Conservation (phyloP, 768 basidiomycete genomes). For the Gymnopilus dilepis region DNA sequence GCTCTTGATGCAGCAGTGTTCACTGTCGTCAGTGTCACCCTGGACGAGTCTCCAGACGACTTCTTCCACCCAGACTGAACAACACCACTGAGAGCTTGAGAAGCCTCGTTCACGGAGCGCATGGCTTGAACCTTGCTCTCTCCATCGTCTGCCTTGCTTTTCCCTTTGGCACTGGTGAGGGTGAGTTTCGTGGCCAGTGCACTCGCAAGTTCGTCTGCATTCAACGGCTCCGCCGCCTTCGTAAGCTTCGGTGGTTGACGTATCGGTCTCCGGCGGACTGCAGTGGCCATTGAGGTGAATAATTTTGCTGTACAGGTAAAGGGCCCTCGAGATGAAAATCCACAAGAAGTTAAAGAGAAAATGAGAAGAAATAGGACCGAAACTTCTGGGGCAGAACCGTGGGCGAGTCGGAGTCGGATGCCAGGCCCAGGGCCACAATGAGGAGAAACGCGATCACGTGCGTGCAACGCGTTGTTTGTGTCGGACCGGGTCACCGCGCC, state of each 20-base stretch:
- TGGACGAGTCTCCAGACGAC: slow-evolving; percentile 33
- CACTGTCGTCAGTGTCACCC: slow-evolving; percentile 36
- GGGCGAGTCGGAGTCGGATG: no score
- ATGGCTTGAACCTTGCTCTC: slow-evolving; percentile 51
- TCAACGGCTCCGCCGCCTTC: slow-evolving; percentile 13
- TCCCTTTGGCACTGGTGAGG: slow-evolving; percentile 32
- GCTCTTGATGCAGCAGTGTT: slow-evolving; percentile 45
- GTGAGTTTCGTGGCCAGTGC: slow-evolving; percentile 23
- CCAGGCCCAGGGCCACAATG: no score
- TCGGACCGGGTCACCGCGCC: no score
- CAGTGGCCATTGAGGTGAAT: slow-evolving; percentile 18
- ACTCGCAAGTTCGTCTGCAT: slow-evolving; percentile 20
- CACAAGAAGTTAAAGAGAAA: no score
- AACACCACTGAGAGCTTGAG: slow-evolving; percentile 57
- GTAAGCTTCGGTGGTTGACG: slow-evolving; percentile 20
- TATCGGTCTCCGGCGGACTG: slow-evolving; percentile 9
- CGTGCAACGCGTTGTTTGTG: no score
- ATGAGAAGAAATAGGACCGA: no score
- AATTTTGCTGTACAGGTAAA: no score
- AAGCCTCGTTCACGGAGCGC: slow-evolving; percentile 66
- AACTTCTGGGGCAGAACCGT: no score
- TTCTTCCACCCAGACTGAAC: slow-evolving; percentile 68
- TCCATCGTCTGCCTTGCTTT: slow-evolving; percentile 29
- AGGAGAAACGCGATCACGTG: no score
- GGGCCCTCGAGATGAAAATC: no score